A percentile compares a stretch with the other conserved stretches of the same genome.
Evolutionary conservation across 1,139 yeast genomes (phyloP).

Genomic region (Arxiozyma slooffiae): DNA sequence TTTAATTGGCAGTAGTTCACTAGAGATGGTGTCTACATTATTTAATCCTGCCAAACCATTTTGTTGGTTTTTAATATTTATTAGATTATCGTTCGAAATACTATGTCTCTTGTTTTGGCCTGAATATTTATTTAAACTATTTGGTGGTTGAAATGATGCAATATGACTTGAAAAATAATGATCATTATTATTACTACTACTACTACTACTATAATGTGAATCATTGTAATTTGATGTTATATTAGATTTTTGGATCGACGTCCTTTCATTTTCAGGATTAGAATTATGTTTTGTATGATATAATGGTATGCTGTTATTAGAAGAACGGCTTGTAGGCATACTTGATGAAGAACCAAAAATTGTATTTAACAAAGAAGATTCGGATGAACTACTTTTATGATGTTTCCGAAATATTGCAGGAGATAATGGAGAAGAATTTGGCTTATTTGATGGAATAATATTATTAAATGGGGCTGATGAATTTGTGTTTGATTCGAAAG

Average conservation of each 20-base stretch:
- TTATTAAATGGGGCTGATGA: slow-evolving; percentile 26
- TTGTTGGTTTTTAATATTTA: neutral
- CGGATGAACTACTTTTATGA: slow-evolving; percentile 48
- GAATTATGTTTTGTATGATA: slow-evolving; percentile 1
- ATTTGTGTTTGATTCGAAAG: slow-evolving; percentile 39
- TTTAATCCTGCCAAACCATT: neutral
- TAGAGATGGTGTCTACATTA: neutral
- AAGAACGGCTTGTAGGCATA: neutral
- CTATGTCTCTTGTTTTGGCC: slow-evolving; percentile 6
- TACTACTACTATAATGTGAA: too few relatives aligned
- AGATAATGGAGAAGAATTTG: slow-evolving; percentile 34
- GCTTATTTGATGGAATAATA: slow-evolving; percentile 14
- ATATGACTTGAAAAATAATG: neutral
- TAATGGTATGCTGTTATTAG: neutral
- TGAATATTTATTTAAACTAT: neutral
- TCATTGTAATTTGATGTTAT: neutral
- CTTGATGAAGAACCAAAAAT: slow-evolving; percentile 22
- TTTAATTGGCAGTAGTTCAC: slow-evolving; percentile 4
- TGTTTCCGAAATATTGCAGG: slow-evolving; percentile 51
- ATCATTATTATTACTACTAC: too few relatives aligned
- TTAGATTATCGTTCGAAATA: slow-evolving; percentile 11
- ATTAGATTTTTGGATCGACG: neutral
- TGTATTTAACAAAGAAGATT: slow-evolving; percentile 36
- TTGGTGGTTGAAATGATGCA: neutral
- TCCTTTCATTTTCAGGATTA: neutral